Evolutionary conservation across 2,329 filamentous ascomycete genomes (phyloP), one percentile per base, ranked within the genome.

Genomic region (Talaromyces rugulosus): DNA sequence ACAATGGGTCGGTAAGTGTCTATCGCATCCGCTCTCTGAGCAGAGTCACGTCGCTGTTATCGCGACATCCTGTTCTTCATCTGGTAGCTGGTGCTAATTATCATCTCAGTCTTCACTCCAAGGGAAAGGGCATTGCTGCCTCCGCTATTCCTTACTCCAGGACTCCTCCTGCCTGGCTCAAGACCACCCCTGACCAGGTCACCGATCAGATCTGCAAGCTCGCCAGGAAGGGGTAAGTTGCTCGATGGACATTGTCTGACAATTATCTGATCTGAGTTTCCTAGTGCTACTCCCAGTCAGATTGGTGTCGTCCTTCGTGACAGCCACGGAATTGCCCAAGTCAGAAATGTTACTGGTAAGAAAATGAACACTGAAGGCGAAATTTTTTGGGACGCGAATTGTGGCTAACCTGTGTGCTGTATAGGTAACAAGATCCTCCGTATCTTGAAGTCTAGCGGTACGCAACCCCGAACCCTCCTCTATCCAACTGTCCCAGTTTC

Each of bases 261-360:
- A 54, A 54, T 27, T 23, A 9, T 42, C 23, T 28, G 36, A 18
- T 59, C 51, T 59, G 58, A 59, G 23, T 33, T 16, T 58, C 27
- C 4, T 36, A 62, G 96, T 85, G 92, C 92, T 73, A 96, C 94
- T 71, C 95, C 95, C 75, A 97, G 93, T 69, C 94, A 98, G 87
- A 99, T 99, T 76, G 95, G 96, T 90, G 94, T 98, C 79, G 85
- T 98, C 76, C 91, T 99, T 80, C 89, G 96, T 85, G 96, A 99
- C 84, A 92, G 89, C 78, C 95, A 99, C 85, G 96, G 96, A 79
- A 87, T 99, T 82, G 91, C 95, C 74, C 95, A 98, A 85, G 94
- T 97, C 83, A 96, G 95, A 87, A 85, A 96, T 77, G 92, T 97
- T 72, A 96, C 93, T 79, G 92, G 92, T 96, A 91, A 77, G 89